Base-by-base conservation (phyloP, 2,329 filamentous ascomycete genomes). In the Didymella pinodella region DNA sequence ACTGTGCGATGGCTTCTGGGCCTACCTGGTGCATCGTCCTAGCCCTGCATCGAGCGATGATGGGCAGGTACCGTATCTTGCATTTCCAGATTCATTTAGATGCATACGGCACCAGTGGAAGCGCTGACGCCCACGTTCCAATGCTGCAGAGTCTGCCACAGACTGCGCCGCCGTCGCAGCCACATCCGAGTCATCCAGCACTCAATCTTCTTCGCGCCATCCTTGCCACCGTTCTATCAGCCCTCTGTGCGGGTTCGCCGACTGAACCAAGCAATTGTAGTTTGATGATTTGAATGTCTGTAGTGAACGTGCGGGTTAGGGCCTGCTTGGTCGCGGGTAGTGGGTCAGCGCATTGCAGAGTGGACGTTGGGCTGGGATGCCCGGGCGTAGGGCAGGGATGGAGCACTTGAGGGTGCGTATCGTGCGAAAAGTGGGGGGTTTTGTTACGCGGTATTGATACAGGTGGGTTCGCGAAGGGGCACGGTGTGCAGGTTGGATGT, bases 301-400 rank as follows among this genome's bases (percentile, higher is more conserved):
- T 43, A 25, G 43, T 54, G 57, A 55, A 60, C 48, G 48, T 48
- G 57, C 57, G 57, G 57, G 57, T 60, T 60, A 55, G 56, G 22
- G 32, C n/a, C 25, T 38, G 18, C 32, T 59, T 46, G 41, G 12
- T 12, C 18, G 41, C 51, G 57, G 51, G 47, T 51, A 46, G 51
- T 59, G 57, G 57, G 43, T 44, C 57, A 20, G 25, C 49, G 32
- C 25, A 18, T 59, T 43, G 51, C 34, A 46, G 28, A 38, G 41
- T 43, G 36, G 8, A 45, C 18, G 47, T 60, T 60, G 57, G 57
- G 51, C 57, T 55, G 52, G 57, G 57, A 60, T 60, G 38, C 48
- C 57, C 26, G 43, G 32, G 41, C 50, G 49, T 34, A 59, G 50
- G 56, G 56, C 56, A 50, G 40, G 47, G 41, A 29, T 16, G 26